A percentile compares a stretch with the other conserved stretches of the same genome.
phyloP scores from a whole-genome alignment of 305 asterid genomes.

The Solanum hybrid region DNA sequence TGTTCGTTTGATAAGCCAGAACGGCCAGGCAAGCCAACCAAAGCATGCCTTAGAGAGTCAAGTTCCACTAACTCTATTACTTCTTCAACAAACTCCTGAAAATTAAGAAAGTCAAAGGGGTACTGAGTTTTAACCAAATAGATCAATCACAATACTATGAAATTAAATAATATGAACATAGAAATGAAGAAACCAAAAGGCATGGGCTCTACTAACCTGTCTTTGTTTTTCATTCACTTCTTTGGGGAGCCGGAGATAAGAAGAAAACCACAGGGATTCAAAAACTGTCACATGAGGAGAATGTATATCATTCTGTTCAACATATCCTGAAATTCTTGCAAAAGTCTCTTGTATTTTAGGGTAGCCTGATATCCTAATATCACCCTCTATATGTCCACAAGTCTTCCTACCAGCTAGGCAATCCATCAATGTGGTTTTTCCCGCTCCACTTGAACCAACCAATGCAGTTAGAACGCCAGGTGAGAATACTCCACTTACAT shows the following conservation, averaged over 20 bases:
- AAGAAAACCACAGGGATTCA: neutral
- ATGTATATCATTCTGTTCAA: neutral
- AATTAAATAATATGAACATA: neutral
- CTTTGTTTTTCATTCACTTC: neutral
- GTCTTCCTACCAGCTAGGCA: neutral
- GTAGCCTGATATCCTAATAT: neutral
- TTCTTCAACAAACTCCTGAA: neutral
- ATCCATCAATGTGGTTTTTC: neutral
- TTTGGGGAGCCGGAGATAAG: neutral
- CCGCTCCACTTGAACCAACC: neutral
- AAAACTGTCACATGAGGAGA: neutral
- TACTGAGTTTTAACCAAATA: neutral
- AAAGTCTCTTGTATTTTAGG: neutral
- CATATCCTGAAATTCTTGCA: neutral
- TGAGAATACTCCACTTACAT: neutral
- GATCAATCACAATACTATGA: neutral
- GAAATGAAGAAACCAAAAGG: neutral
- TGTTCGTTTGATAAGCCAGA: neutral
- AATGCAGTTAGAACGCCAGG: neutral
- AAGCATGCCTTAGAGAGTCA: neutral
- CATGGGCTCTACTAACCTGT: neutral
- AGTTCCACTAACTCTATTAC: neutral
- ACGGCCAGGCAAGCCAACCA: neutral
- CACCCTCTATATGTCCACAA: neutral
- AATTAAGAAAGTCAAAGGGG: neutral